Conservation (phyloP, 2,329 filamentous ascomycete species). For the Onygenales sp. region DNA sequence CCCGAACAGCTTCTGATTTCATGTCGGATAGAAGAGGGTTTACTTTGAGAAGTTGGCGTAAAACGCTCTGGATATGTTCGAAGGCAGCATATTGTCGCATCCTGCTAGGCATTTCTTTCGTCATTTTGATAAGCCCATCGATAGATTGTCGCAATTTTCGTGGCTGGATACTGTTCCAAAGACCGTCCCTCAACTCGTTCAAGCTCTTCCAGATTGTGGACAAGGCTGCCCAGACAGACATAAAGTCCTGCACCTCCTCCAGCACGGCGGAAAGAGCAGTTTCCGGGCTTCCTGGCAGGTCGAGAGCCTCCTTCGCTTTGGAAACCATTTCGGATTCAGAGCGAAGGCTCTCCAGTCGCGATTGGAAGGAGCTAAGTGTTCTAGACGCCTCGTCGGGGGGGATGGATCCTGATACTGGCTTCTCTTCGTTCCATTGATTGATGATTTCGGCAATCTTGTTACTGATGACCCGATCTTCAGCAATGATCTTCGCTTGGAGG, state of each 20-base stretch:
- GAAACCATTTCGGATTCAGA: constrained; percentile 87
- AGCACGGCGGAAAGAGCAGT: constrained; percentile 75
- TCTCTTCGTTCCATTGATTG: constrained; percentile 86
- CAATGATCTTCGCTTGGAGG: constrained; percentile 84
- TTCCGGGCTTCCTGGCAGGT: constrained; percentile 71
- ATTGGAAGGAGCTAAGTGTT: constrained; percentile 73
- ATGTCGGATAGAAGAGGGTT: constrained; percentile 81
- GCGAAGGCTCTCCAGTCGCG: constrained; percentile 73
- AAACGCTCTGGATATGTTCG: constrained; percentile 88
- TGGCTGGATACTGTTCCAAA: constrained; percentile 94
- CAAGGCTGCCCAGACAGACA: constrained; percentile 93
- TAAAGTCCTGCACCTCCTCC: constrained; percentile 97
- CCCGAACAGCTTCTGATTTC: constrained; percentile 91
- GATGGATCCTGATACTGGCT: constrained; percentile 90
- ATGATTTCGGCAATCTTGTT: constrained; percentile 82
- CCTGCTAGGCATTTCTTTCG: constrained; percentile 96
- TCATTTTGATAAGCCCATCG: constrained; percentile 91
- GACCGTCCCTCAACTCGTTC: constrained; percentile 81
- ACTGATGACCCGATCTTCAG: constrained; percentile 83
- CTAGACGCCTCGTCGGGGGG: constrained; percentile 79
- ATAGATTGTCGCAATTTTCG: constrained; percentile 84
- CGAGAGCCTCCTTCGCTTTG: constrained; percentile 92
- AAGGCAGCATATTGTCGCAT: constrained; percentile 99
- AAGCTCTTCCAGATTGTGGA: constrained; percentile 95
- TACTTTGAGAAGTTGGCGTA: constrained; percentile 82